phyloP scores from a whole-genome alignment of 768 basidiomycete genomes.

The Lyophyllum semitale region DNA sequence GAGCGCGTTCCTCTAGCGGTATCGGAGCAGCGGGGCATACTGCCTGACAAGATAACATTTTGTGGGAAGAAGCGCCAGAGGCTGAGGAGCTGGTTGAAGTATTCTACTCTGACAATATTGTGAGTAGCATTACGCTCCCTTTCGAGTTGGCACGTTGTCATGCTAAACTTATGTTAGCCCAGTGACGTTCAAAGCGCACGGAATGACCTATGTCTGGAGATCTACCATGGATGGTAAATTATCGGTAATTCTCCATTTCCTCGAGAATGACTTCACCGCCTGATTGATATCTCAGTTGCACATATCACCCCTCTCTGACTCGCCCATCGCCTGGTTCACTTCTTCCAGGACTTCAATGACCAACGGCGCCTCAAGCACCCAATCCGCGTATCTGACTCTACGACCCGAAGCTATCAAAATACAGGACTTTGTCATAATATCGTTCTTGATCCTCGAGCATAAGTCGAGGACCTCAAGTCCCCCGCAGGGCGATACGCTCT shows the following conservation, averaged over 20 bases:
- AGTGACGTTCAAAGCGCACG: slow-evolving; percentile 22
- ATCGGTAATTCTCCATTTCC: slow-evolving; percentile 12
- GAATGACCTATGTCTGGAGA: slow-evolving; percentile 23
- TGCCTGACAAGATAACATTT: slow-evolving; percentile 24
- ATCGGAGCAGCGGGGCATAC: slow-evolving; percentile 18
- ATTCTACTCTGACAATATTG: slow-evolving; percentile 21
- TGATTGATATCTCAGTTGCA: slow-evolving; percentile 4
- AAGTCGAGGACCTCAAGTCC: slow-evolving; percentile 19
- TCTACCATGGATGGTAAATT: slow-evolving; percentile 18
- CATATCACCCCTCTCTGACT: slow-evolving; percentile 2
- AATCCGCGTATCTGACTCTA: slow-evolving; percentile 21
- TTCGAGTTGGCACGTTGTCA: no score
- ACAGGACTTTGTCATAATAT: slow-evolving; percentile 23
- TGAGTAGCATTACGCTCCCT: slow-evolving; percentile 8
- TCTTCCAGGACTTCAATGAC: slow-evolving; percentile 14
- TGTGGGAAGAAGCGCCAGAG: slow-evolving; percentile 18
- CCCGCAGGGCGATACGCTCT: not conserved
- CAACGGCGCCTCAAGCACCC: slow-evolving; percentile 9
- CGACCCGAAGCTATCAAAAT: slow-evolving; percentile 23
- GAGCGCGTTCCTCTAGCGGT: slow-evolving; percentile 18
- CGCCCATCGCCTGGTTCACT: slow-evolving; percentile 27
- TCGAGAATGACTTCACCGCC: not conserved
- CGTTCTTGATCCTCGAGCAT: slow-evolving; percentile 26
- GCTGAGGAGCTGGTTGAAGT: slow-evolving; percentile 23
- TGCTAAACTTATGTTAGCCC: slow-evolving; percentile 15